Base-by-base conservation (phyloP, 148 eudicot species). In the Pouteria glomerata region DNA sequence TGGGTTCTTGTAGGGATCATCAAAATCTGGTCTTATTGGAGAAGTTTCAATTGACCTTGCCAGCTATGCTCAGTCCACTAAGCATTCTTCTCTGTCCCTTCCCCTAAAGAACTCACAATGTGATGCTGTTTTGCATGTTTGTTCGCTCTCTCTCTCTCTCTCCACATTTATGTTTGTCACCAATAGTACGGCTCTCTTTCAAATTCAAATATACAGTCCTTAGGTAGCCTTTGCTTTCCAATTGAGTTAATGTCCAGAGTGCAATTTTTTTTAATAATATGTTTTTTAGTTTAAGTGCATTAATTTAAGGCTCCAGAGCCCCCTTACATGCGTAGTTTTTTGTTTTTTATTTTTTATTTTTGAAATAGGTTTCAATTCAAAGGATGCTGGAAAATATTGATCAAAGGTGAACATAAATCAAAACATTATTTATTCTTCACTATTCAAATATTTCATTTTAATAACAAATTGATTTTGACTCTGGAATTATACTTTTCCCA, bases 21-120 rank as follows among this genome's bases (percentile, higher is more conserved):
- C 89, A 6, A 91, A 85, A 77, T 69, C 85, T 71, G 81, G 91
- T 80, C 53, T 88, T 45, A 78, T 92, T 63, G 99, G 99, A 78
- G 99, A 96, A 82, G 92, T 86, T 81, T 90, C 95, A 35, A 78
- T 96, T 65, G 96, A 96, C 83, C 82, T 96, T 45, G 87, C 96
- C 2, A 88, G 80, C 75, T 92, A 88, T 81, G 85, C 83, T 15
- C 81, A 73, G 74, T 83, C 92, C 21, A 78, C 84, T 8, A 90
- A 88, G 76, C 74, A 84, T 56, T 85, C 86, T 52, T 74, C 91
- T 26, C 79, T 92, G 63, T 88, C 96, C 72, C 89, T 96, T 75
- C 97, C 97, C 30, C 85, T 96, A 65, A 90, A 88, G 83, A 83
- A 79, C 58, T 82, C 95, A 6, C 81, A 75, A 74, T 75, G 87